A percentile compares a stretch with the other conserved stretches of the same genome.
Conservation (phyloP, 2,329 filamentous ascomycete genomes). For the Ophiognomonia clavigignenti-juglandacearum region DNA sequence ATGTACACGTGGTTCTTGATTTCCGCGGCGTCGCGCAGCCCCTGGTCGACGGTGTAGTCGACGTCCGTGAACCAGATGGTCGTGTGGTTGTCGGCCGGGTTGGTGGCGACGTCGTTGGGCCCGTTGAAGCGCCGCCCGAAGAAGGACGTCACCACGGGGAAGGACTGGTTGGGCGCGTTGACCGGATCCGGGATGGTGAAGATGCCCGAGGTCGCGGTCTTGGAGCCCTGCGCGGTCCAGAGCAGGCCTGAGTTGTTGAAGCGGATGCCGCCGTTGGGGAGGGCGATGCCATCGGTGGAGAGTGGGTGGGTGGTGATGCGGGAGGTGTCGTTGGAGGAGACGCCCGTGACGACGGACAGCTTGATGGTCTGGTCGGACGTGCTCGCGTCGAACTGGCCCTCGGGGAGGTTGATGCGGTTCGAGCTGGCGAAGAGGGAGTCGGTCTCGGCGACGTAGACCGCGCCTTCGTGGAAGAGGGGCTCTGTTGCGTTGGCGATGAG, state of each 20-base stretch:
- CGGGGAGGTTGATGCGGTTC: slow-evolving; percentile 14
- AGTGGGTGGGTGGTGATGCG: slow-evolving; percentile 6
- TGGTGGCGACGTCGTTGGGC: slow-evolving; percentile 42
- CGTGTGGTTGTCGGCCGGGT: slow-evolving; percentile 27
- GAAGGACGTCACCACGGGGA: slow-evolving; percentile 32
- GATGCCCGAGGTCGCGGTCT: slow-evolving; percentile 8
- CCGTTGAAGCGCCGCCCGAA: slow-evolving; percentile 42
- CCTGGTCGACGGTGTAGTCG: slow-evolving; percentile 41
- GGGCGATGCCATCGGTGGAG: slow-evolving; percentile 1
- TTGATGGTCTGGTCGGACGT: slow-evolving; percentile 14
- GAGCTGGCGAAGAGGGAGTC: slow-evolving; percentile 14
- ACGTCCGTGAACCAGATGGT: slow-evolving; percentile 47
- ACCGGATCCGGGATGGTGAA: slow-evolving; percentile 14
- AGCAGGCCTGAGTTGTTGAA: background rate
- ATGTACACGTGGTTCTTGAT: slow-evolving; percentile 45
- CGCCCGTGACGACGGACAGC: slow-evolving; percentile 8
- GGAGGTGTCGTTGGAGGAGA: slow-evolving; percentile 2
- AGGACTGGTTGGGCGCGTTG: slow-evolving; percentile 18
- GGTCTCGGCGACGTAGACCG: slow-evolving; percentile 5
- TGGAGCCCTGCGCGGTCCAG: slow-evolving; percentile 15
- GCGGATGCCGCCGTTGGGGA: slow-evolving; percentile 13
- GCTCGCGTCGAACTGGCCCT: slow-evolving; percentile 7
- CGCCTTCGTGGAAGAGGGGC: slow-evolving; percentile 14
- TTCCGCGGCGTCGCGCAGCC: slow-evolving; percentile 36
- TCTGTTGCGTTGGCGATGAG: slow-evolving; percentile 14